Base-by-base conservation (phyloP, 2,329 filamentous ascomycete genomes). In the Raffaelea deltoideospora region DNA sequence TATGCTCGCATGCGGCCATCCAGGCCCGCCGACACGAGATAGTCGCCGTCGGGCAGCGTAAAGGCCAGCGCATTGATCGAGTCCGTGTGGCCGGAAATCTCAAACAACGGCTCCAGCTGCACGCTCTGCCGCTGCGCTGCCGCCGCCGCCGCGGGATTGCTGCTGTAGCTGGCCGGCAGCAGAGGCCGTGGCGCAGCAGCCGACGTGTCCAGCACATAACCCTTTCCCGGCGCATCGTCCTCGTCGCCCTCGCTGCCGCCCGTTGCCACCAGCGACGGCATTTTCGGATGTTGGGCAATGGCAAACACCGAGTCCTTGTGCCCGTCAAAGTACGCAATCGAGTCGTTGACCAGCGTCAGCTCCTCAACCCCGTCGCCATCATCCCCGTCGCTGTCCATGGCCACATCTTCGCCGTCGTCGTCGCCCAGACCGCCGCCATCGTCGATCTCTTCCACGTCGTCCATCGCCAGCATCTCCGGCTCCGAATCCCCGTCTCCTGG, bases 281-380 rank as follows among this genome's bases (percentile, higher is more conserved):
- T 69, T 7, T 76, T 64, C 4, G 90, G 90, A 55, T 98, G 90
- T 55, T 94, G 85, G 15, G 88, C 85, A 54, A 98, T 90, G 59
- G 83, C 76, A 64, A 95, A 98, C 51, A 98, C 81, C 42, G 80
- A 87, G 67, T 95, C 86, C 48, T 76, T 80, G 63, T 95, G 85
- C 26, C 62, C 59, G 63, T 96, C 90, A 53, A 96, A 95, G 64
- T 93, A 88, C 41, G 85, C 88, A 46, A 79, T 67, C 46, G 85
- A 92, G 66, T 98, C 88, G 65, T 96, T 98, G 44, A 90, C 75
- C 7, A 96, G 67, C 30, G 73, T 61, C 30, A 95, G 75, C 55
- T 90, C 84, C 47, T 77, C 69, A 21, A 64, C 61, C 33, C 70
- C 67, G 21, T 43, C 45, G 14, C 21, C 28, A 14, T 41, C 35